Percentiles rank a stretch among this genome's conserved stretches.
phyloP scores from a whole-genome alignment of 1,284 basidiomycete genomes.

The Xerocomus nothofagi region DNA sequence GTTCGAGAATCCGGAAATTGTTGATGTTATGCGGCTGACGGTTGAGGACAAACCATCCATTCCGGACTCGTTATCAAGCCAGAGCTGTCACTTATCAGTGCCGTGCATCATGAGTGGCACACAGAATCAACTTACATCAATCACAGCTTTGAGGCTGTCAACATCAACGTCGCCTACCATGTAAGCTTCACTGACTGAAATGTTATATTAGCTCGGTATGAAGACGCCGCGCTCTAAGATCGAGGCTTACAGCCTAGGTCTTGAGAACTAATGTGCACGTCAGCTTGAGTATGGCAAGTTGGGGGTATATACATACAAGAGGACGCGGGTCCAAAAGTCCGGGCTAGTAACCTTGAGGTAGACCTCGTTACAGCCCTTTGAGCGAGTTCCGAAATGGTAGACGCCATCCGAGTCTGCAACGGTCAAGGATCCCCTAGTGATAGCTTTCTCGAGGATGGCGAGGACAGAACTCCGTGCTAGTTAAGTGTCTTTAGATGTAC shows the following conservation, averaged over 20 bases:
- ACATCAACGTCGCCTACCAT: conserved; percentile 82
- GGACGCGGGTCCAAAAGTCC: conserved; percentile 79
- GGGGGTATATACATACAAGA: conserved; percentile 50
- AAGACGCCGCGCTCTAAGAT: conserved; percentile 5
- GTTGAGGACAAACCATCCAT: conserved; percentile 67
- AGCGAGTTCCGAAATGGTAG: conserved; percentile 55
- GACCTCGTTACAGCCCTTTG: conserved; percentile 56
- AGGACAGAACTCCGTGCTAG: conserved; percentile 67
- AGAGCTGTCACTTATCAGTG: conserved; percentile 51
- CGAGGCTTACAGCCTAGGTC: conserved; percentile 67
- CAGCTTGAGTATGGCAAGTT: conserved; percentile 13
- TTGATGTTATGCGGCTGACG: conserved; percentile 65
- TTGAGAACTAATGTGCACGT: conserved; percentile 48
- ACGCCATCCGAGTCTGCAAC: conserved; percentile 60
- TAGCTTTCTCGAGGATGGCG: conserved; percentile 56
- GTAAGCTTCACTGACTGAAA: conserved; percentile 82
- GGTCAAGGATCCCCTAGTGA: conserved; percentile 59
- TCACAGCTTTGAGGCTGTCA: conserved; percentile 68
- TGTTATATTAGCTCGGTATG: conserved; percentile 15
- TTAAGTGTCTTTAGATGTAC: conserved; percentile 3
- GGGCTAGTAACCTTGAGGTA: conserved; percentile 66
- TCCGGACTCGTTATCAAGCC: conserved; percentile 78
- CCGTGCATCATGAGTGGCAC: conserved; percentile 4
- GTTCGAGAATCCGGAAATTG: conserved; percentile 73
- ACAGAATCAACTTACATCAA: conserved; percentile 62